Percentiles rank a stretch among this genome's conserved stretches.
phyloP scores from a whole-genome alignment of 1,284 basidiomycete species.

The Rhodotorula glutinis region DNA sequence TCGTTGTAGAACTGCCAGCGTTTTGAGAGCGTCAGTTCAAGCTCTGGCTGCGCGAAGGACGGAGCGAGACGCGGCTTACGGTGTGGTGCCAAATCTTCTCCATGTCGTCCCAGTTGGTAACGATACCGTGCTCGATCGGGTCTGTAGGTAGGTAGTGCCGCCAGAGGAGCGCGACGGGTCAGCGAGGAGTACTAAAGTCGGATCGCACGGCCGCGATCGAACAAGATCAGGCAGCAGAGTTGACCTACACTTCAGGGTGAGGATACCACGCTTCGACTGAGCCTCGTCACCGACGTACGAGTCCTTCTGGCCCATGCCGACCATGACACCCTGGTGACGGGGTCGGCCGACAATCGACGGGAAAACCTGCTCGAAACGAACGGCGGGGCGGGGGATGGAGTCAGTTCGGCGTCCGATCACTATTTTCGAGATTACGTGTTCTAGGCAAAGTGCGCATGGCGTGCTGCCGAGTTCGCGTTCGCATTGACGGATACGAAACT shows the following conservation, averaged over 20 bases:
- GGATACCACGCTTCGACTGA: conserved; percentile 91
- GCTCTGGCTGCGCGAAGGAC: too few relatives aligned
- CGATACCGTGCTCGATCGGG: conserved; percentile 62
- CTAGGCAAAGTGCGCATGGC: too few relatives aligned
- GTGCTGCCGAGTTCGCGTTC: too few relatives aligned
- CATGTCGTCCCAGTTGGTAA: conserved; percentile 97
- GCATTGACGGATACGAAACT: too few relatives aligned
- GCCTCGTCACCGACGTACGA: conserved; percentile 89
- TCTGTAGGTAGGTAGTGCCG: conserved; percentile 28
- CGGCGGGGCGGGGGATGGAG: too few relatives aligned
- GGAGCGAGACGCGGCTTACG: conserved; percentile 15
- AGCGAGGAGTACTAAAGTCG: not conserved
- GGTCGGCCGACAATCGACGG: conserved; percentile 88
- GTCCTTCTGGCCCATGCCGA: conserved; percentile 67
- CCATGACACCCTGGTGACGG: conserved; percentile 90
- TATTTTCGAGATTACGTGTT: too few relatives aligned
- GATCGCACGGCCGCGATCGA: not conserved
- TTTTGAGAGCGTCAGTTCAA: not conserved
- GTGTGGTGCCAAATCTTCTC: conserved; percentile 82
- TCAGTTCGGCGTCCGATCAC: too few relatives aligned
- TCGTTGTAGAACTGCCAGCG: conserved; percentile 51
- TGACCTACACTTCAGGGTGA: conserved; percentile 68
- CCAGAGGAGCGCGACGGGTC: too few relatives aligned
- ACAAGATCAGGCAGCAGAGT: not conserved
- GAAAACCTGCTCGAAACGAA: conserved; percentile 38